phyloP scores from a whole-genome alignment of 2,329 filamentous ascomycete genomes.

The Fonsecaea erecta region DNA sequence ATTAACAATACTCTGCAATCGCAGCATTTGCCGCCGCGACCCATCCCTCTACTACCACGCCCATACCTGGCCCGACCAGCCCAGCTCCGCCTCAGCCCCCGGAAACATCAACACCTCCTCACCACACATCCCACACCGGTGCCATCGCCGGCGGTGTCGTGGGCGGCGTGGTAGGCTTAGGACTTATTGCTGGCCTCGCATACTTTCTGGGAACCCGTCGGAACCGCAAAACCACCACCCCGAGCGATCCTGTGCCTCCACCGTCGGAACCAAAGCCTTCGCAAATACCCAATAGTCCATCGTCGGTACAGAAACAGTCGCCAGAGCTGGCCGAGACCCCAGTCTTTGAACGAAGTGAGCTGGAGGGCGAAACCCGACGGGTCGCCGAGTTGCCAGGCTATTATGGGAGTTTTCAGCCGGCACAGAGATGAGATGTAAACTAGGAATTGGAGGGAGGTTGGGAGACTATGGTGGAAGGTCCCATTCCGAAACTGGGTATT shows the following conservation, averaged over 20 bases:
- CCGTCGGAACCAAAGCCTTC: neutral
- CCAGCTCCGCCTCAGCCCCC: neutral
- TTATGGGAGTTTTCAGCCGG: neutral
- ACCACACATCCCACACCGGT: neutral
- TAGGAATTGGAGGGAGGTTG: neutral
- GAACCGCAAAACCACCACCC: neutral
- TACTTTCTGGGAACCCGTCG: neutral
- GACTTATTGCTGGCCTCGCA: neutral
- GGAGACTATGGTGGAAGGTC: neutral
- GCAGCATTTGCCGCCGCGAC: neutral
- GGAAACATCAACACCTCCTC: neutral
- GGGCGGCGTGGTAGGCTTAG: neutral
- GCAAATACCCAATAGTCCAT: neutral
- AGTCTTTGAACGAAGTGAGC: neutral
- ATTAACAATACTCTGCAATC: neutral
- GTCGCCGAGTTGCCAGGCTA: neutral
- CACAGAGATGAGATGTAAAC: neutral
- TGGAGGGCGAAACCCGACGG: neutral
- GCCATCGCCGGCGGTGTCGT: constrained; percentile 7
- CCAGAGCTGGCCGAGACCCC: neutral
- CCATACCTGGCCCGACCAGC: neutral
- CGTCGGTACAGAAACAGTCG: neutral
- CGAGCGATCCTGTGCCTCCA: neutral
- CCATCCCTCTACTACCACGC: neutral
- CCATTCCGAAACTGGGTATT: neutral